phyloP scores from a whole-genome alignment of 768 basidiomycete genomes.

The Holtermanniella nyarrowii region DNA sequence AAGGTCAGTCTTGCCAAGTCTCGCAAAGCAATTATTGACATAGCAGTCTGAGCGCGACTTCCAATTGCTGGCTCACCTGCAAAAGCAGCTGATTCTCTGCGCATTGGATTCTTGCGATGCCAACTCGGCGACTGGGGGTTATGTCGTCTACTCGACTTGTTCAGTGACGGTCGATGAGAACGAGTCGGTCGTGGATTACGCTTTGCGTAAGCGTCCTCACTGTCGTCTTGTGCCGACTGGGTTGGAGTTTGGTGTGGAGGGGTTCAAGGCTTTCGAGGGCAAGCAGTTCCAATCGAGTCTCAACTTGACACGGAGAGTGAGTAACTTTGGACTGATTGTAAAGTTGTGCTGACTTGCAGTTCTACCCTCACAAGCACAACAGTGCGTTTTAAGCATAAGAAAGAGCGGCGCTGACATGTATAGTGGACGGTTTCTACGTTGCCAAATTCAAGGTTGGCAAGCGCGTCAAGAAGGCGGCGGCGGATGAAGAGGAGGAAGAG shows the following conservation, averaged over 20 bases:
- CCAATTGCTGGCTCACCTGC: slow-evolving; percentile 85
- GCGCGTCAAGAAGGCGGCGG: slow-evolving; percentile 49
- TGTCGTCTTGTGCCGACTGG: slow-evolving; percentile 86
- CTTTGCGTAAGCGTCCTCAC: slow-evolving; percentile 84
- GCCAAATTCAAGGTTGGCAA: slow-evolving; percentile 96
- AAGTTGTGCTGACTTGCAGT: slow-evolving; percentile 37
- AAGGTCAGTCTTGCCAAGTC: slow-evolving; percentile 53
- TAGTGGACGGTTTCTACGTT: slow-evolving; percentile 93
- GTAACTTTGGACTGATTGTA: slow-evolving; percentile 2
- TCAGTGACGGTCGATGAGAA: slow-evolving; percentile 98
- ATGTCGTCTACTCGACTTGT: slow-evolving; percentile 95
- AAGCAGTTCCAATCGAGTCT: slow-evolving; percentile 76
- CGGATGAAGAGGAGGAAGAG: slow-evolving; percentile 26
- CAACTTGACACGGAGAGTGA: slow-evolving; percentile 60
- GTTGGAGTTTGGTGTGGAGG: slow-evolving; percentile 83
- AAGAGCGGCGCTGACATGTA: not conserved
- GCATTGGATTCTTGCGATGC: slow-evolving; percentile 92
- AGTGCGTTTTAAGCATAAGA: slow-evolving; percentile 39
- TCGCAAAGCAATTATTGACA: not conserved
- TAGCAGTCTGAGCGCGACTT: slow-evolving; percentile 86
- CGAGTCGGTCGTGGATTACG: slow-evolving; percentile 95
- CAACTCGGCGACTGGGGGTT: slow-evolving; percentile 81
- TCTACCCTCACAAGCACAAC: slow-evolving; percentile 80
- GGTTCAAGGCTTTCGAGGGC: slow-evolving; percentile 80
- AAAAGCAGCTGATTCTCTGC: slow-evolving; percentile 95